Conservation (phyloP, 805 yeast genomes). For the Lipomyces spencermartinsiae region DNA sequence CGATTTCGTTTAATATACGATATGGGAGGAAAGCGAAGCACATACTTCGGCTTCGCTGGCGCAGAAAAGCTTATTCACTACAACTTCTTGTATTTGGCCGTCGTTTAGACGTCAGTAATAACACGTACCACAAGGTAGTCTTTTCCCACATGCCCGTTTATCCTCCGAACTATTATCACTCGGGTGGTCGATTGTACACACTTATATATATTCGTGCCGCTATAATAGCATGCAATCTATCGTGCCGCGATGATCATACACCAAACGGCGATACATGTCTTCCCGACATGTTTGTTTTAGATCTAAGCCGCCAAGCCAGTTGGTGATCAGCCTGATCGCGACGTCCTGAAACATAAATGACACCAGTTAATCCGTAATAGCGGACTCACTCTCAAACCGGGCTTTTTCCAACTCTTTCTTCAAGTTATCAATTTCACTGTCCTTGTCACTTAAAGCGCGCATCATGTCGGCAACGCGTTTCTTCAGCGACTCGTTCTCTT, state of each 20-base stretch:
- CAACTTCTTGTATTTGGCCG: neutral
- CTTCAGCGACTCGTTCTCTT: slow-evolving; percentile 44
- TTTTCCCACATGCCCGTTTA: neutral
- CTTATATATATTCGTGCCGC: neutral
- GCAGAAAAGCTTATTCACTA: neutral
- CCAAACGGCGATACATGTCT: neutral
- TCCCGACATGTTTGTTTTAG: neutral
- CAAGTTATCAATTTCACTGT: slow-evolving; percentile 41
- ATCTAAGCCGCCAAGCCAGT: neutral
- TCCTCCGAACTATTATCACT: neutral
- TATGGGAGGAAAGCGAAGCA: neutral
- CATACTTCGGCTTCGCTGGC: neutral
- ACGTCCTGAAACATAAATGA: neutral
- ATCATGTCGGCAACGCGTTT: slow-evolving; percentile 43
- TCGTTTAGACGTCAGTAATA: neutral
- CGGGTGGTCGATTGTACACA: neutral
- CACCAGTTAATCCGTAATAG: slow-evolving; percentile 14
- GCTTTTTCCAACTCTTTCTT: slow-evolving; percentile 12
- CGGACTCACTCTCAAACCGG: slow-evolving; percentile 15
- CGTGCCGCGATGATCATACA: neutral
- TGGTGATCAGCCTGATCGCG: neutral
- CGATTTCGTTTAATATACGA: neutral
- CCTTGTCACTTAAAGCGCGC: slow-evolving; percentile 41
- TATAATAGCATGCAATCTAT: neutral
- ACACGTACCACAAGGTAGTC: neutral